A percentile compares a stretch with the other conserved stretches of the same genome.
These are phyloP conservation scores for Penicillium desertorum DNA, from an alignment of 495 filamentous ascomycete genomes.

Conservation along the genomic window DNA sequence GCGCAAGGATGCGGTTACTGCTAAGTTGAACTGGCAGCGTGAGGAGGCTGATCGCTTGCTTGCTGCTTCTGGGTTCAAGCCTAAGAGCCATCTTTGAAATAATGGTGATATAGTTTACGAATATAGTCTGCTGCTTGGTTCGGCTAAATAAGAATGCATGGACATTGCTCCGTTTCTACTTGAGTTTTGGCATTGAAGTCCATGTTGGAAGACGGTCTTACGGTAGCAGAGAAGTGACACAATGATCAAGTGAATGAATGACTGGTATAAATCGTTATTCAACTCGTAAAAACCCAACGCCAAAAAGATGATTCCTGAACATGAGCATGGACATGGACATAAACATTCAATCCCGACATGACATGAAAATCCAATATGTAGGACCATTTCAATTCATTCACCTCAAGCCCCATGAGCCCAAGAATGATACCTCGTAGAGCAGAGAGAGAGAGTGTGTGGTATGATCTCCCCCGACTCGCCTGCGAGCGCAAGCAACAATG, in stretches of 20 bases:
- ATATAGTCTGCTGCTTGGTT: constrained; percentile 3
- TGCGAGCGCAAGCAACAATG: constrained; percentile 14
- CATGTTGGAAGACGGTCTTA: neutral
- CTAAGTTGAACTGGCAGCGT: constrained; percentile 64
- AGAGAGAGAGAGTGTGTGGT: neutral
- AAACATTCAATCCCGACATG: constrained; percentile 13
- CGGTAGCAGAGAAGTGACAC: neutral
- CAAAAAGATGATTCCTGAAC: constrained; percentile 11
- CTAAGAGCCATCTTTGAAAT: constrained; percentile 42
- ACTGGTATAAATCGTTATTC: constrained; percentile 19
- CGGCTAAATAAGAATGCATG: constrained; percentile 6
- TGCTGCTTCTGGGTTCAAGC: constrained; percentile 56
- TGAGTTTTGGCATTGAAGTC: neutral
- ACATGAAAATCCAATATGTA: constrained; percentile 26
- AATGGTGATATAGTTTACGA: neutral
- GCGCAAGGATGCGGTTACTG: constrained; percentile 57
- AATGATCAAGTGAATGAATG: constrained; percentile 16
- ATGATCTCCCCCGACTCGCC: constrained; percentile 3
- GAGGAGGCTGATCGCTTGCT: constrained; percentile 65
- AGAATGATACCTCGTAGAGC: constrained; percentile 14
- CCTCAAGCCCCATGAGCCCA: constrained; percentile 10
- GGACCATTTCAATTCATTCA: constrained; percentile 15
- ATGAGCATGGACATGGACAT: constrained; percentile 8
- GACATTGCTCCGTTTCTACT: neutral
- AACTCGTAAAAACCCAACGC: constrained; percentile 17